phyloP scores from a whole-genome alignment of 176 grass and related monocot genomes.

The Dactylis glomerata region DNA sequence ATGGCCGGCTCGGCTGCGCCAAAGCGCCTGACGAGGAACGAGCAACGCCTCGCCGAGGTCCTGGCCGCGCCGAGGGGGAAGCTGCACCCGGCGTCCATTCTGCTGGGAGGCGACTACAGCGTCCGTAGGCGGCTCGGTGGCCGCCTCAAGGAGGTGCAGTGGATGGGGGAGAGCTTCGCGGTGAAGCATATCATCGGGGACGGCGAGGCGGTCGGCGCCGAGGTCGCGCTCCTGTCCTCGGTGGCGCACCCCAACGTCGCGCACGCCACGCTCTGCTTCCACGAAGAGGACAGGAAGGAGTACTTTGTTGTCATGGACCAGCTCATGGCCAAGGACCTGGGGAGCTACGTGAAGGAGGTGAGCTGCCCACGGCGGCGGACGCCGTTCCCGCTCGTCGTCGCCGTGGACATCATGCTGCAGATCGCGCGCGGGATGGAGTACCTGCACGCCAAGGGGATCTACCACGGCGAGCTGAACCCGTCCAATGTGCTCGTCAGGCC shows the following conservation, averaged over 20 bases:
- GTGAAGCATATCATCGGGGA: slow-evolving; percentile 81
- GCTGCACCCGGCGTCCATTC: slow-evolving; percentile 51
- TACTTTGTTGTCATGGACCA: slow-evolving; percentile 69
- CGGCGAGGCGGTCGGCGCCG: slow-evolving; percentile 30
- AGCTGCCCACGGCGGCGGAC: slow-evolving; percentile 46
- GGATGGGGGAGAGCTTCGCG: slow-evolving; percentile 76
- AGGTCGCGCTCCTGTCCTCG: slow-evolving; percentile 63
- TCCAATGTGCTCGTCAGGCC: slow-evolving; percentile 69
- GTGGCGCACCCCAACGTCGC: slow-evolving; percentile 68
- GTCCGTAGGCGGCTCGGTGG: slow-evolving; percentile 61
- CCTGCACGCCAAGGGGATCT: slow-evolving; percentile 67
- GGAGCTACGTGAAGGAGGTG: slow-evolving; percentile 62
- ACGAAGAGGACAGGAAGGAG: slow-evolving; percentile 82
- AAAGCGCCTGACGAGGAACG: slow-evolving; percentile 47
- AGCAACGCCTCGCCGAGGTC: slow-evolving; percentile 65
- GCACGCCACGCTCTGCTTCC: slow-evolving; percentile 67
- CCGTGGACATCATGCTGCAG: slow-evolving; percentile 87
- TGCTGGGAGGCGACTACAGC: slow-evolving; percentile 60
- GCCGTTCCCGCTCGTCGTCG: slow-evolving; percentile 60
- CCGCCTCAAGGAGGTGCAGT: slow-evolving; percentile 81
- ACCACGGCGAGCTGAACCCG: slow-evolving; percentile 76
- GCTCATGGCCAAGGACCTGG: slow-evolving; percentile 75
- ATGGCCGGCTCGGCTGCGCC: slow-evolving; percentile 38
- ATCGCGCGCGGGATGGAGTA: slow-evolving; percentile 91
- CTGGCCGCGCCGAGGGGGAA: slow-evolving; percentile 52